Conservation (phyloP, 1,284 basidiomycete species). For the Trametes versicolor region DNA sequence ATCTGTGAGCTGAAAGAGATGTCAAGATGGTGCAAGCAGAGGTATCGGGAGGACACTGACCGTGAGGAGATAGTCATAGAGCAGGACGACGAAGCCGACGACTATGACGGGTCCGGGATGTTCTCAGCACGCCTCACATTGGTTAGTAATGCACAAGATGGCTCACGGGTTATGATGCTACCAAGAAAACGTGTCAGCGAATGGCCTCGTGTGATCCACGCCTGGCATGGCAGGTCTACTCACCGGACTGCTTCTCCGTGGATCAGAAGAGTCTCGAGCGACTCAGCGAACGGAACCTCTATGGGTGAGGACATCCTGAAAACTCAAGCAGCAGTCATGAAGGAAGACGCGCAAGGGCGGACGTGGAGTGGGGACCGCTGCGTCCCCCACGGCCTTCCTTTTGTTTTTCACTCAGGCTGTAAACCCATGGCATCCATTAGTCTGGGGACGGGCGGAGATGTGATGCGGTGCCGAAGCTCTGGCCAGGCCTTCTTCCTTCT, state of each 20-base stretch:
- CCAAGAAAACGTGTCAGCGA: constrained; percentile 23
- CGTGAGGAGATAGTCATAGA: constrained; percentile 45
- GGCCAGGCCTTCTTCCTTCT: constrained; percentile 21
- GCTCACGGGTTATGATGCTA: constrained; percentile 44
- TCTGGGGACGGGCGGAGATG: constrained; percentile 17
- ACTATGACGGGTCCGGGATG: constrained; percentile 28
- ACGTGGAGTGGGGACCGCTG: constrained; percentile 12
- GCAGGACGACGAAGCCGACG: constrained; percentile 41
- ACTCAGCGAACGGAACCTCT: constrained; percentile 34
- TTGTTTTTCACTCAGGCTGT: constrained; percentile 37
- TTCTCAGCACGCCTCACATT: background rate
- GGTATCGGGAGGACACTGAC: constrained; percentile 28
- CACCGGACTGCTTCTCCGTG: constrained; percentile 43
- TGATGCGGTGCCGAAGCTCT: constrained; percentile 23
- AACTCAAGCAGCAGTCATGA: constrained; percentile 31
- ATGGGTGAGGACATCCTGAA: constrained; percentile 38
- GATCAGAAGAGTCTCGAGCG: constrained; percentile 37
- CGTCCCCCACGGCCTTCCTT: constrained; percentile 8
- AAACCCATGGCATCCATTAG: constrained; percentile 12
- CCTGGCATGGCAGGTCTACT: constrained; percentile 26
- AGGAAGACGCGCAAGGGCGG: constrained; percentile 26
- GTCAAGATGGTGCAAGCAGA: constrained; percentile 2
- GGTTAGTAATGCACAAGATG: background rate
- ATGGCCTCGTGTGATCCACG: constrained; percentile 17
- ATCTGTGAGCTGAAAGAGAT: constrained; percentile 37